Conservation (phyloP, 306 rosid genomes). For the Acacia confusa region DNA sequence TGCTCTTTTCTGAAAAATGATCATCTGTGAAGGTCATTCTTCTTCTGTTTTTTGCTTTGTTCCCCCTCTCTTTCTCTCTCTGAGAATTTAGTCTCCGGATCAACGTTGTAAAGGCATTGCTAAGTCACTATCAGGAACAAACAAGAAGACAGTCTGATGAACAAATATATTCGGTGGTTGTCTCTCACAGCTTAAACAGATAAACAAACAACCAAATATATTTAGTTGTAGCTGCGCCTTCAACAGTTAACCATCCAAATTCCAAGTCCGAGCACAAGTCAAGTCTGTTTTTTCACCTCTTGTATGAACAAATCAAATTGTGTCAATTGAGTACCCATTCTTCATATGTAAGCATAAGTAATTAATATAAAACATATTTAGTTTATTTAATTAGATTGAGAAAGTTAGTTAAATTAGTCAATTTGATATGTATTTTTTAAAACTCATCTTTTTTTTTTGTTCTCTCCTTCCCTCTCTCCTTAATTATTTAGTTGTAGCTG, state of each 20-base stretch:
- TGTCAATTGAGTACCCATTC: background rate
- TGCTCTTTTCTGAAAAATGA: background rate
- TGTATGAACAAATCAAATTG: no score
- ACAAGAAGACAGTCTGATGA: background rate
- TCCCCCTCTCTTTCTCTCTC: no score
- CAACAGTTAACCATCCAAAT: background rate
- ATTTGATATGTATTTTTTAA: no score
- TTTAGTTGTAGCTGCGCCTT: background rate
- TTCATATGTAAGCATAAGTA: background rate
- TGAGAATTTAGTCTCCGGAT: background rate
- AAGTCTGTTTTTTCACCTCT: background rate
- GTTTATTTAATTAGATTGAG: no score
- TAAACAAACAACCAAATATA: background rate
- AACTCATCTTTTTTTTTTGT: no score
- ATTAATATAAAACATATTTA: no score
- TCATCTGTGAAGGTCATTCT: background rate
- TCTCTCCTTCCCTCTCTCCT: rapidly evolving
- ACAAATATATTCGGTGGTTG: background rate
- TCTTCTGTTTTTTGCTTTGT: background rate
- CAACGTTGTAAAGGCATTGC: background rate
- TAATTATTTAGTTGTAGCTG: background rate
- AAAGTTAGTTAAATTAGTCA: no score
- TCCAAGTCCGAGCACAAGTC: background rate
- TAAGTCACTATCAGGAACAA: background rate
- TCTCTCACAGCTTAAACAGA: background rate